Evolutionary conservation across 345 rosid genomes (phyloP), one percentile per base, ranked within the genome.

Genomic region (Viola odorata): DNA sequence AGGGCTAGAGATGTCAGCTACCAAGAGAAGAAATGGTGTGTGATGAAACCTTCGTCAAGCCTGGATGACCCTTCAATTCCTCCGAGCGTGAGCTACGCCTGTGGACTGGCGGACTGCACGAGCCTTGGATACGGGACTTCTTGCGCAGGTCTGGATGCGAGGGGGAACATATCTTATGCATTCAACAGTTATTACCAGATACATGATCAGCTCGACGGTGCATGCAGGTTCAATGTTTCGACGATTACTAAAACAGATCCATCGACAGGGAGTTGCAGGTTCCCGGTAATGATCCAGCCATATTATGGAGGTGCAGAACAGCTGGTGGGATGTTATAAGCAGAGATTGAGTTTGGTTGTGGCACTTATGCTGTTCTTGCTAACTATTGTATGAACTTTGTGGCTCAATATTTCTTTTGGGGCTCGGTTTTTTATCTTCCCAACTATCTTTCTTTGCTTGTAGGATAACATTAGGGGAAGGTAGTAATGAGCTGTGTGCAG

Each of bases 101-200:
- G 99, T 61, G 78, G 73, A 45, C 75, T 44, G 7, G 96, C 83
- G 13, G 99, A 94, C 69, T 94, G 99, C 72, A 90, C 97, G 0
- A 70, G 82, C 51, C 95, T 94, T 0, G 99, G 99, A 52, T 81
- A 88, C 13, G 99, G 92, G 54, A 86, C 99, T 9, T 84, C 96
- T 3, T 94, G 99, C 48, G 86, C 80, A 10, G 51, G 39, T 68
- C 67, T 94, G 44, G 86, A 90, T 57, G 75, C 71, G 13, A 58
- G 41, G 60, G 79, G 78, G 45, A 94, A 90, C 68, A 85, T 94
- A 55, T 94, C 97, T 0, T 94, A 76, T 62, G 99, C 99, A 2
- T 88, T 88, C 48, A 90, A 94, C 56, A 94, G 97, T 77, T 94
- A 88, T 67, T 94, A 72, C 74, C 99, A 94, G 85, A 81, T 39